A percentile compares a stretch with the other conserved stretches of the same genome.
phyloP scores from a whole-genome alignment of 495 filamentous ascomycete genomes.

The Podospora comata region DNA sequence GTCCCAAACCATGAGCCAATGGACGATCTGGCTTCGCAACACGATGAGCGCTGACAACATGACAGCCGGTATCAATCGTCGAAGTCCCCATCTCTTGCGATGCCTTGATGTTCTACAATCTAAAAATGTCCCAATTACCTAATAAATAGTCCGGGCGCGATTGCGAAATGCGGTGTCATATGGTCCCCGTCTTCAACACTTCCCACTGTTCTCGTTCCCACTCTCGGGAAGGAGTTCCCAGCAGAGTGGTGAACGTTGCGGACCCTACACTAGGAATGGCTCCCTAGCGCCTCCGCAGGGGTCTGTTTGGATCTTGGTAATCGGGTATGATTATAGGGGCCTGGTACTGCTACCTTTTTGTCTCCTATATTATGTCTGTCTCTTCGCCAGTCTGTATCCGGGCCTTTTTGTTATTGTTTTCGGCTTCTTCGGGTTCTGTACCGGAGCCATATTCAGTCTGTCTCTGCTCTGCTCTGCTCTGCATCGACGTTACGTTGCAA shows the following conservation, averaged over 20 bases:
- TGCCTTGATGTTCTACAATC: not conserved
- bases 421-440: not conserved
- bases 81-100: not conserved
- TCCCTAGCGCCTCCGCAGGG: not conserved
- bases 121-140: not conserved
- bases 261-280: not conserved
- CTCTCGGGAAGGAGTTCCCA: not conserved
- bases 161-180: not conserved
- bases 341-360: not conserved
- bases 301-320: not conserved
- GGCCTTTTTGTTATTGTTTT: slow-evolving; percentile 1
- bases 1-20: not conserved
- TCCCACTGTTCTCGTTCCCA: not conserved
- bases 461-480: not conserved
- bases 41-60: no score
- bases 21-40: no score
- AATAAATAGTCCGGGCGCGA: not conserved
- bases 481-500: slow-evolving; percentile 7
- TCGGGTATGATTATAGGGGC: not conserved
- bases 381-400: not conserved
- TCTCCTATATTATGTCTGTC: not conserved
- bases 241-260: not conserved
- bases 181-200: not conserved
- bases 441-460: not conserved
- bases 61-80: no score